Conservation (phyloP, 192 early-diverging fungal species). For the Phlyctochytrium planicorne region DNA sequence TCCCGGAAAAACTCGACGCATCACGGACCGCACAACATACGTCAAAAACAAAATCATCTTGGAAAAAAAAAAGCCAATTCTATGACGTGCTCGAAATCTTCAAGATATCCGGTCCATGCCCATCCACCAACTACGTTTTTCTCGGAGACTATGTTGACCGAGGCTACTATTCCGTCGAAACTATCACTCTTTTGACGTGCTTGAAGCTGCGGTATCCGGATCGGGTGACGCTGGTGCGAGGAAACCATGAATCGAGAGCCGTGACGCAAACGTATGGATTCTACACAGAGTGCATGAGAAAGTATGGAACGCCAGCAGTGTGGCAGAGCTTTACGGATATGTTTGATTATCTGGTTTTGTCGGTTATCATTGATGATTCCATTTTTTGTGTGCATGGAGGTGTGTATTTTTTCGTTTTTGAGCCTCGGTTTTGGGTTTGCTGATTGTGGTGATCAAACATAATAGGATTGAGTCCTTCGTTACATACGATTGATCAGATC, state of each 20-base stretch:
- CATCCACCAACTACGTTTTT: conserved; percentile 97
- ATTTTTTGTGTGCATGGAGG: conserved; percentile 23
- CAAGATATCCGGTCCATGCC: conserved; percentile 87
- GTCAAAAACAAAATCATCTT: no score
- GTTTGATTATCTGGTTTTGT: conserved; percentile 93
- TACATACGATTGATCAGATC: conserved; percentile 94
- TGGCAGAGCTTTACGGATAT: conserved; percentile 98
- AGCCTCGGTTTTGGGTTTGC: conserved; percentile 94
- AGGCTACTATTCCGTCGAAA: conserved; percentile 96
- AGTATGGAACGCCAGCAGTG: conserved; percentile 93
- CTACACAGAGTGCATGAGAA: conserved; percentile 94
- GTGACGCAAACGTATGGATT: conserved; percentile 99
- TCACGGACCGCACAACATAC: no score
- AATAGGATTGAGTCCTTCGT: conserved; percentile 88
- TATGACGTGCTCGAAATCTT: conserved; percentile 95
- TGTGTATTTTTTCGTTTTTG: conserved; percentile 18
- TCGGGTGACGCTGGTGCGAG: conserved; percentile 88
- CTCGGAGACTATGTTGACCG: conserved; percentile 98
- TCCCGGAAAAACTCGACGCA: no score
- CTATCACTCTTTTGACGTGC: conserved; percentile 89
- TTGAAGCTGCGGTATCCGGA: conserved; percentile 95
- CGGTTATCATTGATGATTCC: conserved; percentile 89
- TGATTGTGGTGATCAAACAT: no score
- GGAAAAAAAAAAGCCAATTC: no score
- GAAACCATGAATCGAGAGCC: conserved; percentile 91